These are phyloP conservation scores for Globisporangium parvum DNA, from an alignment of 352 stramenopile species.

Conservation along the genomic window DNA sequence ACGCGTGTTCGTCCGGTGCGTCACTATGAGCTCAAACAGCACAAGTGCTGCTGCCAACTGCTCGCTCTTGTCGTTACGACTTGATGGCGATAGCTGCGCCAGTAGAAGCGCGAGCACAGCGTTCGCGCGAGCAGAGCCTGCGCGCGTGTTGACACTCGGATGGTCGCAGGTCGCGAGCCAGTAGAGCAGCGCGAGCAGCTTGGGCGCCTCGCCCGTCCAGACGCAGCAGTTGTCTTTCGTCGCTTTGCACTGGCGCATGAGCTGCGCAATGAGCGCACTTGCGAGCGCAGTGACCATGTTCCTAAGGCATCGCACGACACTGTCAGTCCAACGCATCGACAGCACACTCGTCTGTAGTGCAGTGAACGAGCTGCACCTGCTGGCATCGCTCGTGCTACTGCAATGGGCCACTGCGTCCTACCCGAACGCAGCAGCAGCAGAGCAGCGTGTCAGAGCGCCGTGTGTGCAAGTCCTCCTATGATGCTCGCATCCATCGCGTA, in stretches of 20 bases:
- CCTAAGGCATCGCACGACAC: too few relatives aligned
- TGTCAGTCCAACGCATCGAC: too few relatives aligned
- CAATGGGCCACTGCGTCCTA: not conserved
- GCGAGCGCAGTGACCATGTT: slow-evolving; percentile 46
- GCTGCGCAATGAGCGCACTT: slow-evolving; percentile 32
- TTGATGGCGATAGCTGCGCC: slow-evolving; percentile 18
- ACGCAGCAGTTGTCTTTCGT: slow-evolving; percentile 53
- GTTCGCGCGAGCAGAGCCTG: slow-evolving; percentile 1
- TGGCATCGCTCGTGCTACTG: not conserved
- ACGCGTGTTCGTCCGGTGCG: slow-evolving; percentile 7
- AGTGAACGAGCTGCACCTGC: not conserved
- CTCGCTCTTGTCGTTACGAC: slow-evolving; percentile 27
- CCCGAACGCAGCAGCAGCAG: not conserved
- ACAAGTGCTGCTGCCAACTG: slow-evolving; percentile 51
- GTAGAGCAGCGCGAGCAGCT: slow-evolving; percentile 40
- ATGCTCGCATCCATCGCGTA: not conserved
- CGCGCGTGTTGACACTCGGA: not conserved
- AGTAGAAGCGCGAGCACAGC: slow-evolving; percentile 28
- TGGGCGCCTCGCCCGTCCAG: slow-evolving; percentile 41
- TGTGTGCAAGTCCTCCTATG: too few relatives aligned
- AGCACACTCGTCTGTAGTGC: too few relatives aligned
- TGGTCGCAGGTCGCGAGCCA: slow-evolving; percentile 29
- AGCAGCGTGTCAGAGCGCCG: not conserved
- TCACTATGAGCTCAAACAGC: slow-evolving; percentile 55
- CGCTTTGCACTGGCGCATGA: slow-evolving; percentile 28